These are phyloP conservation scores for Postia placenta DNA, from an alignment of 768 basidiomycete species.

Conservation along the genomic window DNA sequence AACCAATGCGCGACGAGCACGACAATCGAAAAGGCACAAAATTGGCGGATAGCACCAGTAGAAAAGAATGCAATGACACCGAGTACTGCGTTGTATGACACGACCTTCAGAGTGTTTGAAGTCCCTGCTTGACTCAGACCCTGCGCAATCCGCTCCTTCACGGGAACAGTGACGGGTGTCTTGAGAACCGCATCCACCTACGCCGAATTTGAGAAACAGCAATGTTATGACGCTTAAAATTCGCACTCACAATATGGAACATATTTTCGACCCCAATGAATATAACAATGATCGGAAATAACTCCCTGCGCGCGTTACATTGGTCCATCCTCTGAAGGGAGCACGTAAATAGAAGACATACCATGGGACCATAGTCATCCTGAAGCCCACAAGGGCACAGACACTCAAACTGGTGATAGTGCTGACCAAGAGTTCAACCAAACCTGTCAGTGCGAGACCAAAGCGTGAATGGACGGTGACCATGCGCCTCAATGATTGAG, in stretches of 20 bases:
- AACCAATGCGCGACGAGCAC: conserved; percentile 97
- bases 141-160: conserved; percentile 87
- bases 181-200: conserved; percentile 81
- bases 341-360: conserved; percentile 29
- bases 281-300: conserved; percentile 89
- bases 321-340: not conserved
- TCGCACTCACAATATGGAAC: conserved; percentile 82
- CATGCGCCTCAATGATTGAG: conserved; percentile 70
- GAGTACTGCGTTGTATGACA: conserved; percentile 78
- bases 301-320: conserved; percentile 57
- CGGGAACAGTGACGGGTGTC: conserved; percentile 81
- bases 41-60: conserved; percentile 80
- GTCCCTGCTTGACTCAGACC: conserved; percentile 88
- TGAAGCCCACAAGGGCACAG: conserved; percentile 84
- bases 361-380: conserved; percentile 88
- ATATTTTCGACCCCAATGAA: conserved; percentile 98
- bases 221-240: too few relatives aligned
- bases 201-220: conserved; percentile 22
- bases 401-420: conserved; percentile 93
- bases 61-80: conserved; percentile 70
- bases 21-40: conserved; percentile 90
- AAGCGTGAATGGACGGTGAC: conserved; percentile 84
- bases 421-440: conserved; percentile 87
- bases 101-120: conserved; percentile 88
- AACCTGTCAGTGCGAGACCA: conserved; percentile 88